Evolutionary conservation across 2,329 filamentous ascomycete species (phyloP), one percentile per base, ranked within the genome.

Genomic region (Nothopassalora personata): DNA sequence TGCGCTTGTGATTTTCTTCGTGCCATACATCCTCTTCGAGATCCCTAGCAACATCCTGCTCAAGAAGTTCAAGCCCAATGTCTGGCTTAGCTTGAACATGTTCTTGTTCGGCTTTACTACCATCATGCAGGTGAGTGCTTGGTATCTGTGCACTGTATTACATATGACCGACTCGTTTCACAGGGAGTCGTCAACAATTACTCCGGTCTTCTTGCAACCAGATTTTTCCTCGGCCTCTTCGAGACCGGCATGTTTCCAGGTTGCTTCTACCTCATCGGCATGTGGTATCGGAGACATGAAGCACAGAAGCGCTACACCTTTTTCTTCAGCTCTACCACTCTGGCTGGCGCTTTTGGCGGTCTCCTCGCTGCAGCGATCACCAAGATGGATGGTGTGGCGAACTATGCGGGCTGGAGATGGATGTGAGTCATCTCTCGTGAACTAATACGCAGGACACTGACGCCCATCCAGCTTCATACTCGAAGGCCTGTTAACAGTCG

Each of bases 241-340:
- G 79, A 72, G 54, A 69, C 76, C 0, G 78, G 78, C 56, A 80
- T 81, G 79, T 90, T 90, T 65, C 87, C 87, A 1, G 88, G 87
- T 34, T 87, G 85, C 60, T 68, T 69, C 54, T 67, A 68, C 34
- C 58, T 67, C 5, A 65, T 65, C 8, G 63, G 89, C 59, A 93
- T 93, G 86, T 95, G 89, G 91, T 99, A 97, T 68, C 86, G 87
- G 60, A 85, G 93, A 60, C 80, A 80, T 48, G 94, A 97, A 75
- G 91, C 92, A 1, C 93, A 97, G 75, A 90, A 91, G 69, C 86
- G 94, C 31, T 97, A 92, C 76, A 89, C 87, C 15, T 92, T 97
- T 79, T 97, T 97, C 80, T 97, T 97, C 79, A 86, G 84, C 69
- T 90, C 83, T 30, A 92, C 89, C 0, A 89, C 87, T 0, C 78